phyloP scores from a whole-genome alignment of 306 rosid genomes.

The Glycine latifolia region DNA sequence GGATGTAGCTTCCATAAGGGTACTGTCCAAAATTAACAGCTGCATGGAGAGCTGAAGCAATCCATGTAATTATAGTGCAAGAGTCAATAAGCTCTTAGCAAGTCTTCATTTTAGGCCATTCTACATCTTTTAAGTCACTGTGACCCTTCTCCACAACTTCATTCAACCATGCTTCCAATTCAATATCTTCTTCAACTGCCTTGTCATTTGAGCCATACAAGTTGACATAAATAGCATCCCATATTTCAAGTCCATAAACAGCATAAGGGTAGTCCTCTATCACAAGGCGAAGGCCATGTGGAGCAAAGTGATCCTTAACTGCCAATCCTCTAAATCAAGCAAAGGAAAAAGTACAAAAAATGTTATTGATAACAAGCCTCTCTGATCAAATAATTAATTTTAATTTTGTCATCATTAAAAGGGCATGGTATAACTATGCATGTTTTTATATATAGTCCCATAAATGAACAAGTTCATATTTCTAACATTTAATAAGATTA shows the following conservation, averaged over 20 bases:
- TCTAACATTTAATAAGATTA: neutral
- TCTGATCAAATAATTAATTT: too few relatives aligned
- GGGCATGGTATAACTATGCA: too few relatives aligned
- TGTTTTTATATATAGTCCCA: neutral
- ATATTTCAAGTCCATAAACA: too few relatives aligned
- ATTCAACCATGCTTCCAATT: constrained; percentile 75
- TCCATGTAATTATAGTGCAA: constrained; percentile 68
- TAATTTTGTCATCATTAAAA: neutral
- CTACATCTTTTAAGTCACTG: constrained; percentile 60
- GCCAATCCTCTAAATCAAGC: constrained; percentile 12
- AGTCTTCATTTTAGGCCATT: constrained; percentile 72
- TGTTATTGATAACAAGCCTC: neutral
- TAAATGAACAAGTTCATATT: neutral
- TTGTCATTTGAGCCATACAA: constrained; percentile 56
- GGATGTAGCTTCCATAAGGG: constrained; percentile 73
- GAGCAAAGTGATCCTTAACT: constrained; percentile 48
- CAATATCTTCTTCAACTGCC: constrained; percentile 53
- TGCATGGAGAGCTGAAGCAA: constrained; percentile 60
- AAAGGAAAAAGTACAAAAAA: neutral
- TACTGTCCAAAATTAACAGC: constrained; percentile 55
- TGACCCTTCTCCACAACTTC: constrained; percentile 66
- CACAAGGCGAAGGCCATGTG: too few relatives aligned
- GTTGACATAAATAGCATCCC: constrained; percentile 40
- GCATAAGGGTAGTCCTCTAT: too few relatives aligned
- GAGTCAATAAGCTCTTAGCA: constrained; percentile 50